Conservation (phyloP, 169 alveolate species). For the Babesia divergens region DNA sequence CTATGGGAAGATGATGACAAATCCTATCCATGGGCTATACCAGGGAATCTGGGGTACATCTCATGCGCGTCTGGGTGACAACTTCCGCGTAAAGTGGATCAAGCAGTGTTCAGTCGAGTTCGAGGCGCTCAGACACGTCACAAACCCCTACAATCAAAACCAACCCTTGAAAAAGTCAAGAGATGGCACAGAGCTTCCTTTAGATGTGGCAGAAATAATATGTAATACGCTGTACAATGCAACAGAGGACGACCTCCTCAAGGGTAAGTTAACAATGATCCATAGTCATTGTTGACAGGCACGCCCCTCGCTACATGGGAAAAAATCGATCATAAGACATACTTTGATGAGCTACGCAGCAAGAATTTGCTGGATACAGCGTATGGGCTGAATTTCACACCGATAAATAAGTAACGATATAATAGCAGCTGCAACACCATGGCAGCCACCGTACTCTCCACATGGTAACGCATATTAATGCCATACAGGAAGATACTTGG, state of each 20-base stretch:
- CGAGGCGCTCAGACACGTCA: constrained; percentile 67
- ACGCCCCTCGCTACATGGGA: constrained; percentile 44
- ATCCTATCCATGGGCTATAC: constrained; percentile 66
- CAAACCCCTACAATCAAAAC: constrained; percentile 77
- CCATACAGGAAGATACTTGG: no score
- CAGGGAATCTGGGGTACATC: constrained; percentile 78
- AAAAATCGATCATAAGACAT: constrained; percentile 26
- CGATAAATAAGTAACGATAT: constrained; percentile 5
- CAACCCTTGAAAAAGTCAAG: constrained; percentile 77
- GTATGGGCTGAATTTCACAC: constrained; percentile 20
- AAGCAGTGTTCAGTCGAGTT: constrained; percentile 75
- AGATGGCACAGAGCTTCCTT: constrained; percentile 81
- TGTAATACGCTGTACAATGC: constrained; percentile 59
- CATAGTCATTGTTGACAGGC: not conserved
- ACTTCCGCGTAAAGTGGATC: constrained; percentile 82
- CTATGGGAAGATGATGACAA: constrained; percentile 73
- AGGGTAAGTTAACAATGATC: not conserved
- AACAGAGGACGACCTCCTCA: constrained; percentile 35
- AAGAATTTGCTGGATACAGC: constrained; percentile 23
- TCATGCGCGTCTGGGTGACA: constrained; percentile 69
- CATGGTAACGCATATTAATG: no score
- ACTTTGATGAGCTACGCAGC: constrained; percentile 31
- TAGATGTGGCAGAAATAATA: constrained; percentile 65
- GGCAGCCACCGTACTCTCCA: no score
- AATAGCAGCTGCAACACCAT: no score